Percentiles rank a stretch among this genome's conserved stretches.
phyloP scores from a whole-genome alignment of 2,329 filamentous ascomycete genomes.

The Kalmusia sp. region DNA sequence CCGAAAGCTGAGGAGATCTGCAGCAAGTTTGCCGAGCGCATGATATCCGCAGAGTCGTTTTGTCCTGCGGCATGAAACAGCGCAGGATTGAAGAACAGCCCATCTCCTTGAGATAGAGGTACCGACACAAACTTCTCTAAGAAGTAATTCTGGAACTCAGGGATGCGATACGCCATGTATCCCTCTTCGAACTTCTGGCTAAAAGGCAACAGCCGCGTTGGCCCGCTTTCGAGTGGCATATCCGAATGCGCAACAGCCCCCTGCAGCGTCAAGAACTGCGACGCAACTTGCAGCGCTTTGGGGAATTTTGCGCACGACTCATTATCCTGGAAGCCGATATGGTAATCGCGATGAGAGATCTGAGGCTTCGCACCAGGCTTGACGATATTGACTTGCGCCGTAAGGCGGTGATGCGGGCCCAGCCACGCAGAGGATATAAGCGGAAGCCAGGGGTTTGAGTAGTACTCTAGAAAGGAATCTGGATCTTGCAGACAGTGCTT shows the following conservation, averaged over 20 bases:
- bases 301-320: constrained; percentile 57
- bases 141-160: constrained; percentile 64
- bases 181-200: constrained; percentile 65
- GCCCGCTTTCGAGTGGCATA: constrained; percentile 65
- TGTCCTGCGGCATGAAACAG: constrained; percentile 69
- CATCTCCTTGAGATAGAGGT: constrained; percentile 63
- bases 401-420: constrained; percentile 66
- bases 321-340: constrained; percentile 67
- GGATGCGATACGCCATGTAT: constrained; percentile 63
- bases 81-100: constrained; percentile 69
- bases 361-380: constrained; percentile 65
- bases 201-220: constrained; percentile 67
- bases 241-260: constrained; percentile 69
- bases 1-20: constrained; percentile 69
- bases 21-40: constrained; percentile 66
- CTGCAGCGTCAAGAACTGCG: constrained; percentile 66
- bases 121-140: constrained; percentile 59
- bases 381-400: constrained; percentile 69
- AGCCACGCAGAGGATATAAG: constrained; percentile 64
- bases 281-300: constrained; percentile 60
- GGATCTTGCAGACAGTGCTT: constrained; percentile 65
- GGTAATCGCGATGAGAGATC: constrained; percentile 67
- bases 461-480: constrained; percentile 63
- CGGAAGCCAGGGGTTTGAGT: constrained; percentile 65
- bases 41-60: constrained; percentile 58